phyloP scores from a whole-genome alignment of 2,329 filamentous ascomycete species.

The Metarhizium sp. region DNA sequence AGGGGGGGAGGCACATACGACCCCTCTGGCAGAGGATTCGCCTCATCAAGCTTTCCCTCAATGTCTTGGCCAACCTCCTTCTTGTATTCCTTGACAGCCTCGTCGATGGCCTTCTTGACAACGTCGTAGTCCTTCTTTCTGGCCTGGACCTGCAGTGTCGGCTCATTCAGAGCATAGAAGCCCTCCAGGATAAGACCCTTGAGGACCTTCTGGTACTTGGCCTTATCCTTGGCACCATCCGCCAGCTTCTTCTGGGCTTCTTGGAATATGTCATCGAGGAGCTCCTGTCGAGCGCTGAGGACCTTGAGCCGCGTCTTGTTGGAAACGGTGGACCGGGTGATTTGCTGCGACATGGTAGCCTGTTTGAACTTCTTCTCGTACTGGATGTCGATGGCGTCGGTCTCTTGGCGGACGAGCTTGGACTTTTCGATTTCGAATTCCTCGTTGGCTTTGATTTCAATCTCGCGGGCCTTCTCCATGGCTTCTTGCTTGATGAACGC shows the following conservation, averaged over 20 bases:
- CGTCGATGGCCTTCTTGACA: slow-evolving; percentile 68
- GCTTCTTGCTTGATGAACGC: slow-evolving; percentile 99
- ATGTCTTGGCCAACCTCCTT: slow-evolving; percentile 62
- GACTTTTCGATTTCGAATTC: slow-evolving; percentile 99
- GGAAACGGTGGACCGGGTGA: slow-evolving; percentile 88
- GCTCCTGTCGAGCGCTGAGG: slow-evolving; percentile 75
- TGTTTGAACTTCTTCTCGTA: slow-evolving; percentile 99
- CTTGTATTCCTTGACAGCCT: slow-evolving; percentile 77
- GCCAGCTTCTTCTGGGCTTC: slow-evolving; percentile 63
- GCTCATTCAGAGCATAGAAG: slow-evolving; percentile 78
- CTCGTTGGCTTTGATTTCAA: slow-evolving; percentile 96
- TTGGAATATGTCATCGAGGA: slow-evolving; percentile 87
- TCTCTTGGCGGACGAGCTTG: slow-evolving; percentile 95
- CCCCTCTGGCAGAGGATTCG: slow-evolving; percentile 68
- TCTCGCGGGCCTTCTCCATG: slow-evolving; percentile 91
- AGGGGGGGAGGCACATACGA: slow-evolving; percentile 52
- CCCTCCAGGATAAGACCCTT: slow-evolving; percentile 83
- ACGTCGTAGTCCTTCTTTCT: slow-evolving; percentile 70
- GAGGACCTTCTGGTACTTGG: slow-evolving; percentile 66
- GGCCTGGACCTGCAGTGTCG: slow-evolving; percentile 62
- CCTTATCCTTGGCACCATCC: slow-evolving; percentile 55
- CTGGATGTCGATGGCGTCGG: slow-evolving; percentile 76
- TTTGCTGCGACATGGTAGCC: slow-evolving; percentile 96
- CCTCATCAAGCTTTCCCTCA: slow-evolving; percentile 65
- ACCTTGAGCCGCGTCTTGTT: slow-evolving; percentile 94